Base-by-base conservation (phyloP, 2,329 filamentous ascomycete species). In the Aspergillus cejpii region DNA sequence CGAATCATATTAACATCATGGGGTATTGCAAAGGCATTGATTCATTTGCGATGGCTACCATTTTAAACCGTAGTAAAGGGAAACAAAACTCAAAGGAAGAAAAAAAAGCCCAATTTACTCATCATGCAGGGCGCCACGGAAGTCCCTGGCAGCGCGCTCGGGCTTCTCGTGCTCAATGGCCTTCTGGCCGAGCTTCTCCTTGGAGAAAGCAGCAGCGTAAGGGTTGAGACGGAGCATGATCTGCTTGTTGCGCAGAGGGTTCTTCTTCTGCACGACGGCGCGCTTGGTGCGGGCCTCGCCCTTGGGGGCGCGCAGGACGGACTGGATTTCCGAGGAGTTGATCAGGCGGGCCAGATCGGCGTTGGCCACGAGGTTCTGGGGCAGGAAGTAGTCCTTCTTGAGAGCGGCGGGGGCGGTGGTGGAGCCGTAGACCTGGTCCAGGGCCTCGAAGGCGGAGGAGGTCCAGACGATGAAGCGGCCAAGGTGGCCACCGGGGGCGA, bases 381-480 rank as follows among this genome's bases (percentile, higher is more conserved):
- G 92, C 61, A 98, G 84, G 67, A 95, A 81, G 86, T 92, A 98
- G 81, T 98, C 91, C 79, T 92, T 94, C 89, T 98, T 98, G 68
- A 94, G 84, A 56, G 85, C 84, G 39, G 90, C 91, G 60, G 91
- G 81, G 71, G 83, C 78, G 66, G 87, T 92, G 70, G 89, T 94
- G 70, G 85, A 84, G 72, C 91, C 91, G 80, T 98, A 98, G 79
- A 98, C 84, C 74, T 83, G 83, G 76, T 98, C 91, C 56, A 98
- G 87, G 57, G 91, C 87, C 76, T 89, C 84, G 81, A 98, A 97
- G 57, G 92, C 92, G 58, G 87, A 80, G 43, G 94, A 98, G 65
- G 92, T 92, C 92, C 92, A 98, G 81, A 98, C 81, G 74, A 98
- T 82, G 83, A 98, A 98, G 68, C 92, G 92, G 65, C 92, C 92